Evolutionary conservation across 306 rosid genomes (phyloP).

Genomic region (Vachellia pachyceras): DNA sequence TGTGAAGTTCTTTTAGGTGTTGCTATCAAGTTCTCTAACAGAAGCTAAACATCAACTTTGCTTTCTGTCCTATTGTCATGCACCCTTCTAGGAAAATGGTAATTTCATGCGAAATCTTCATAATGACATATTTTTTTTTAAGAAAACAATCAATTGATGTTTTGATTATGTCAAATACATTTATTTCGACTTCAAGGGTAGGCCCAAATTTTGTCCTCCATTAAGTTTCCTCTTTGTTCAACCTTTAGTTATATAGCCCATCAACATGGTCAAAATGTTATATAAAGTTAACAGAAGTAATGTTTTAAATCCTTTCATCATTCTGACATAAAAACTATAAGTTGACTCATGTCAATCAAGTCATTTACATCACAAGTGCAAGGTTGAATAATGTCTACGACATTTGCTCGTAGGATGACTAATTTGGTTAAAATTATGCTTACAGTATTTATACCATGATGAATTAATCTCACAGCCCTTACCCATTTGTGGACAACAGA

Average conservation of each 20-base stretch:
- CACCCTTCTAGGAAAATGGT: not conserved
- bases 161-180: not conserved
- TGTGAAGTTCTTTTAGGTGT: not conserved
- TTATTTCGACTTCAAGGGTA: constrained; percentile 7
- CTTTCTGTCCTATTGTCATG: not conserved
- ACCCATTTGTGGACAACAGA: not conserved
- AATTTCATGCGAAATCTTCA: not conserved
- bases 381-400: not conserved
- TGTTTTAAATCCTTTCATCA: not conserved
- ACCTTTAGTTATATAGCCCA: constrained; percentile 11
- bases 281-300: not conserved
- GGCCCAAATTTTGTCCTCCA: constrained; percentile 4
- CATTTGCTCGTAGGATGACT: not conserved
- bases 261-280: not conserved
- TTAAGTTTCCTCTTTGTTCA: constrained; percentile 22
- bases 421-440: too few relatives aligned
- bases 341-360: not conserved
- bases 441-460: not conserved
- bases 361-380: not conserved
- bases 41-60: not conserved
- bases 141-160: not conserved
- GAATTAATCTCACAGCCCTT: not conserved
- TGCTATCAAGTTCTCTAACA: not conserved
- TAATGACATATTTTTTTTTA: not conserved
- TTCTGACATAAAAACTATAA: not conserved